Base-by-base conservation (phyloP, 495 filamentous ascomycete genomes). In the Penicillium subrubescens region DNA sequence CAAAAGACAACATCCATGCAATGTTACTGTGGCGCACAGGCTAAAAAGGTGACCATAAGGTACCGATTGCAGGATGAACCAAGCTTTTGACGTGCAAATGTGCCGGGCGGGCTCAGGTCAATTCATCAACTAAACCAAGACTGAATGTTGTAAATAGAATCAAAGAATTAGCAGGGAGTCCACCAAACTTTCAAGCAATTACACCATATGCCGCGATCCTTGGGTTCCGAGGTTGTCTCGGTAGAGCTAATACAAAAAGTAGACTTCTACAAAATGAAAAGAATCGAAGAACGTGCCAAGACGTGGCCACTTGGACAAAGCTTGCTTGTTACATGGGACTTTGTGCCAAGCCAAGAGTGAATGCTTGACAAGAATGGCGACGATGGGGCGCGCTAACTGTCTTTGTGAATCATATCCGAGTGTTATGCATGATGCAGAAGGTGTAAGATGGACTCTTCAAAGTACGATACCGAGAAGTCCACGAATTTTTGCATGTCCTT, bases 11-110 rank as follows among this genome's bases (percentile, higher is more conserved):
- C 11, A 2, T 12, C 19, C 3, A 48, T 48, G 44, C 44, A 25
- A 48, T 48, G 44, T 48, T 25, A 48, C 44, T 48, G 44, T 48
- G 44, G 44, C 44, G 44, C 21, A 48, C 44, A 12, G 44, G 44
- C 44, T 48, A 48, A 48, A 12, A 25, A 23, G 43, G 43, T 21
- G 44, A 48, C 10, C 3, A 48, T 48, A 48, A 48, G 44, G 10
- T 48, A 23, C 44, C 10, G 44, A 48, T 48, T 48, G 44, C 44
- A 23, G 37, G 37, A 39, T 14, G 21, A 48, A 48, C 21, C 44
- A 48, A 48, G 44, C 44, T 48, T 48, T 48, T 48, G 44, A 48
- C 44, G 44, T 21, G 19, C 44, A 25, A 48, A 48, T 48, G 44
- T 48, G 44, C 44, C 21, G 44, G 19, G 44, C 44, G 44, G 44